These are phyloP conservation scores for Psidium friedrichsthalianum DNA, from an alignment of 345 rosid genomes.

Conservation along the genomic window DNA sequence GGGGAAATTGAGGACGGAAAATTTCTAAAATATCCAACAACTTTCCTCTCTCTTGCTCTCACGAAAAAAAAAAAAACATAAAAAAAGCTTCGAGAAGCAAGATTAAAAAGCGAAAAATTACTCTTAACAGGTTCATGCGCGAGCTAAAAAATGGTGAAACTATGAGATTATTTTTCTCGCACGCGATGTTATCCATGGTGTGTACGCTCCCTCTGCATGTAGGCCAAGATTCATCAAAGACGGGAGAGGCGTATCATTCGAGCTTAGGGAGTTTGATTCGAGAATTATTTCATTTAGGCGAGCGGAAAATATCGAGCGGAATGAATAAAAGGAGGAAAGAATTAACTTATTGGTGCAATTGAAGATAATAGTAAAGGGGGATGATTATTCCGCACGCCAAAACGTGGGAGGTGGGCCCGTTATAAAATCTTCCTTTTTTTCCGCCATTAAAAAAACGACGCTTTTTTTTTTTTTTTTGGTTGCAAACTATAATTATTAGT, in stretches of 20 bases:
- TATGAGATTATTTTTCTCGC: not conserved
- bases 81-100: not conserved
- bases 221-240: too few species aligned
- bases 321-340: not conserved
- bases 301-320: not conserved
- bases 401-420: not conserved
- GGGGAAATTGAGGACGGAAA: fast-evolving
- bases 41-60: not conserved
- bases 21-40: not conserved
- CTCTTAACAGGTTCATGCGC: not conserved
- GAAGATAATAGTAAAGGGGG: not conserved
- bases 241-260: not conserved
- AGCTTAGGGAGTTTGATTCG: not conserved
- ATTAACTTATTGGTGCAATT: not conserved
- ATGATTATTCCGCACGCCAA: not conserved
- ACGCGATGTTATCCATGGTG: fast-evolving
- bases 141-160: not conserved
- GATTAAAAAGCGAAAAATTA: not conserved
- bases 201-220: too few species aligned
- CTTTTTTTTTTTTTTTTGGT: not conserved
- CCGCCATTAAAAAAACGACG: not conserved
- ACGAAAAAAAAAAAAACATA: not conserved
- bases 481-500: not conserved
- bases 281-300: not conserved
- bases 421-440: not conserved